These are phyloP conservation scores for Thelephora aurantiotincta DNA, from an alignment of 768 basidiomycete species.

Conservation along the genomic window DNA sequence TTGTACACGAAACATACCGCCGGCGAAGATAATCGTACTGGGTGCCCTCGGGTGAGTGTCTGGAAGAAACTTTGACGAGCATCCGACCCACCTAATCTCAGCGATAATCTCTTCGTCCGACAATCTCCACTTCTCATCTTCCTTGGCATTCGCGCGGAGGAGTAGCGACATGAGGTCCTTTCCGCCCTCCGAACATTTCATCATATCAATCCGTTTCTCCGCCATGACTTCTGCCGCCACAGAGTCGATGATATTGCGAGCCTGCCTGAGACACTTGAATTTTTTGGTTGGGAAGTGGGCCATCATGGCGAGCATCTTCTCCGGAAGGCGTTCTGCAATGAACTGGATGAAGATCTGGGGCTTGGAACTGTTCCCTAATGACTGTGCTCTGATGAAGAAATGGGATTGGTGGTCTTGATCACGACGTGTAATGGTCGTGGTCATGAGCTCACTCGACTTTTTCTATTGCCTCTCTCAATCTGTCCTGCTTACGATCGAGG, in stretches of 20 bases:
- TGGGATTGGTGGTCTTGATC: too few relatives aligned
- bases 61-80: background rate
- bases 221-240: background rate
- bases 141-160: constrained; percentile 43
- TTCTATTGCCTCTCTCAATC: too few relatives aligned
- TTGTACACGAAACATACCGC: constrained; percentile 4
- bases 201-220: background rate
- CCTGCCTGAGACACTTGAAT: background rate
- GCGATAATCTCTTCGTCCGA: constrained; percentile 15
- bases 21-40: constrained; percentile 5
- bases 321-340: too few relatives aligned
- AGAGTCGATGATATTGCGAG: background rate
- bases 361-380: background rate
- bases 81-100: constrained; percentile 13
- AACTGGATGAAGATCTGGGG: background rate
- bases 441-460: constrained; percentile 25
- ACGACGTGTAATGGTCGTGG: too few relatives aligned
- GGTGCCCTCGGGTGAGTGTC: background rate
- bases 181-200: background rate
- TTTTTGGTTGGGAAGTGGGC: background rate
- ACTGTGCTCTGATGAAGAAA: background rate
- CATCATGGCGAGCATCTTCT: background rate
- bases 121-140: constrained; percentile 26
- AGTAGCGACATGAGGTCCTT: background rate
- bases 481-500: too few relatives aligned